A percentile compares a stretch with the other conserved stretches of the same genome.
phyloP scores from a whole-genome alignment of 108 stramenopile species.

The Discostella stelligeroides region DNA sequence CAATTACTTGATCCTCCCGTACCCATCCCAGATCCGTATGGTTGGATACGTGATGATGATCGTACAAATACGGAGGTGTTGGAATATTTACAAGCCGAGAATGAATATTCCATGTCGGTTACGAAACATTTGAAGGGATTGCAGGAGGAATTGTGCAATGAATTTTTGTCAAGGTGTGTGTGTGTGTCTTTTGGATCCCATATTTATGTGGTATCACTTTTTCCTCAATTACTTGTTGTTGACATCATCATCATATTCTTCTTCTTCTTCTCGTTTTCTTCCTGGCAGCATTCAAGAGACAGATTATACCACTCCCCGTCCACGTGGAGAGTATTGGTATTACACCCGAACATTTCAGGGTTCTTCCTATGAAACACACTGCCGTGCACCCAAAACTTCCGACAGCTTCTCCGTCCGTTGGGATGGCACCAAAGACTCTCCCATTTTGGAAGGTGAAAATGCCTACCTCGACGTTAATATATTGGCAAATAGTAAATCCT shows the following conservation, averaged over 20 bases:
- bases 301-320: slow-evolving; percentile 76
- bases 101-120: slow-evolving; percentile 70
- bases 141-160: slow-evolving; percentile 65
- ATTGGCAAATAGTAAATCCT: slow-evolving; percentile 71
- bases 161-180: slow-evolving; percentile 59
- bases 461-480: slow-evolving; percentile 84
- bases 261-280: neutral
- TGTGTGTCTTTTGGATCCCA: slow-evolving; percentile 20
- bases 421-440: slow-evolving; percentile 65
- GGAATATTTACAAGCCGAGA: slow-evolving; percentile 77
- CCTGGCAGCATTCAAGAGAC: slow-evolving; percentile 68
- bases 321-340: slow-evolving; percentile 72
- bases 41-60: slow-evolving; percentile 89
- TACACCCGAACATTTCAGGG: slow-evolving; percentile 92
- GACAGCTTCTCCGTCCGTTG: slow-evolving; percentile 41
- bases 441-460: slow-evolving; percentile 64
- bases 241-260: neutral
- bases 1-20: slow-evolving; percentile 72
- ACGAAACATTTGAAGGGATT: slow-evolving; percentile 69
- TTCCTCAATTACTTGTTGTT: neutral
- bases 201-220: neutral
- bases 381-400: slow-evolving; percentile 63
- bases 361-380: slow-evolving; percentile 77
- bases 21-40: slow-evolving; percentile 80
- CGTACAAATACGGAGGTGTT: slow-evolving; percentile 72